phyloP scores from a whole-genome alignment of 768 basidiomycete species.

The Collybia mongolica region DNA sequence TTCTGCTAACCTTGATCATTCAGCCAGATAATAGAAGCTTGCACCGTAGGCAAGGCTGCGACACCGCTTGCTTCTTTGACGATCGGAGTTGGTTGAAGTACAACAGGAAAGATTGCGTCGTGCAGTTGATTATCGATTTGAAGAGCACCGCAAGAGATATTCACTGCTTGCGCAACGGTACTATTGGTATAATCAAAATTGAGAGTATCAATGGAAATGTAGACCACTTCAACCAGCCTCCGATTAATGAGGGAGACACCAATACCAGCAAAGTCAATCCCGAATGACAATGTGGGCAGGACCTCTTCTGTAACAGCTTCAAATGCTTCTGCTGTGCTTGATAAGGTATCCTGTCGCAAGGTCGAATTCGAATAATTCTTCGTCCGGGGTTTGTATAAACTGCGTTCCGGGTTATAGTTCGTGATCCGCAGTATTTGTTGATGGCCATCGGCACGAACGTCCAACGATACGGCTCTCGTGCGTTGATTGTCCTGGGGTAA shows the following conservation, averaged over 20 bases:
- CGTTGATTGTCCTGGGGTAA: constrained; percentile 48
- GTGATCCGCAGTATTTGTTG: constrained; percentile 86
- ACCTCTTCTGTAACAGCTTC: constrained; percentile 83
- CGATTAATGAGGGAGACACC: constrained; percentile 92
- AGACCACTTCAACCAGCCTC: constrained; percentile 85
- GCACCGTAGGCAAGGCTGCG: constrained; percentile 85
- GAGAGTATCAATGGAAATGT: constrained; percentile 74
- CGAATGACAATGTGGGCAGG: constrained; percentile 60
- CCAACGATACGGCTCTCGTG: constrained; percentile 75
- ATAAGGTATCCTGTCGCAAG: constrained; percentile 66
- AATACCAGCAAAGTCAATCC: constrained; percentile 83
- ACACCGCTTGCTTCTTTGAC: constrained; percentile 71
- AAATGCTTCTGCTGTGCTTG: constrained; percentile 72
- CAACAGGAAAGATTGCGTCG: constrained; percentile 91
- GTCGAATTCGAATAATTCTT: constrained; percentile 45
- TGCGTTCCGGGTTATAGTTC: constrained; percentile 80
- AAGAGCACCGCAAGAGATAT: constrained; percentile 78
- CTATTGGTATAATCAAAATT: constrained; percentile 86
- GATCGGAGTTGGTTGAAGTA: constrained; percentile 91
- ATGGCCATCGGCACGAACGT: constrained; percentile 86
- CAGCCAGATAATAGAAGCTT: constrained; percentile 83
- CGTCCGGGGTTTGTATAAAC: constrained; percentile 81
- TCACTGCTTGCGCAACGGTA: constrained; percentile 74
- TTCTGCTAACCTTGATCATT: constrained; percentile 81
- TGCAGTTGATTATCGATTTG: constrained; percentile 98